phyloP scores from a whole-genome alignment of 108 stramenopile genomes.

The Hondaea fermentalgiana region DNA sequence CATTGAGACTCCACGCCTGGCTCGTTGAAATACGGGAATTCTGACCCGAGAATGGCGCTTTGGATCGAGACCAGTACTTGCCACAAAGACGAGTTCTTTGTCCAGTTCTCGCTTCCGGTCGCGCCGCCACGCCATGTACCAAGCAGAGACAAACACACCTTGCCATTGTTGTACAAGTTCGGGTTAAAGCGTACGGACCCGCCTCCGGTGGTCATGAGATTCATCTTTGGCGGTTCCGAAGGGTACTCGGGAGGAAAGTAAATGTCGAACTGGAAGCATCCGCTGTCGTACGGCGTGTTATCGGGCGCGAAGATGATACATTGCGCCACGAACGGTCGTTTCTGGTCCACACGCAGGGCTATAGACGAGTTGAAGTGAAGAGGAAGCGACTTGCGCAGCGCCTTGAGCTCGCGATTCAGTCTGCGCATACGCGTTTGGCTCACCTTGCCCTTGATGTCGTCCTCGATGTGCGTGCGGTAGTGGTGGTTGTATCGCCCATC shows the following conservation, averaged over 20 bases:
- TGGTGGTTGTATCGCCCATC: background rate
- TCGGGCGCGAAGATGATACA: conserved; percentile 12
- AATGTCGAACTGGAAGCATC: conserved; percentile 30
- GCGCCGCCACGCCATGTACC: conserved; percentile 50
- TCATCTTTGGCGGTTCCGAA: conserved; percentile 13
- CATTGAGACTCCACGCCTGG: conserved; percentile 16
- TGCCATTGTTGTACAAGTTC: conserved; percentile 35
- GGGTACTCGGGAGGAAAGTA: conserved; percentile 28
- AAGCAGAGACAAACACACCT: conserved; percentile 38
- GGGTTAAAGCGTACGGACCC: conserved; percentile 32
- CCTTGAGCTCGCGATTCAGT: background rate
- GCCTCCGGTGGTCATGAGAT: conserved; percentile 26
- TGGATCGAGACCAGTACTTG: conserved; percentile 51
- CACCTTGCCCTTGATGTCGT: conserved; percentile 1
- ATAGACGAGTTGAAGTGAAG: background rate
- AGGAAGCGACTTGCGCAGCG: background rate
- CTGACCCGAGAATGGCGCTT: conserved; percentile 37
- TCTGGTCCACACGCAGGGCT: background rate
- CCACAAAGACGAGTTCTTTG: conserved; percentile 32
- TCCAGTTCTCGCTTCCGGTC: conserved; percentile 24
- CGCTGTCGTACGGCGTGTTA: conserved; percentile 27
- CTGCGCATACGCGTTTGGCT: conserved; percentile 1
- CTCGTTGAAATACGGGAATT: conserved; percentile 51
- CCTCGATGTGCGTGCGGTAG: background rate
- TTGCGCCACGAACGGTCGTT: background rate